These are phyloP conservation scores for Ogataea nitratoaversa DNA, from an alignment of 805 yeast genomes.

Conservation along the genomic window DNA sequence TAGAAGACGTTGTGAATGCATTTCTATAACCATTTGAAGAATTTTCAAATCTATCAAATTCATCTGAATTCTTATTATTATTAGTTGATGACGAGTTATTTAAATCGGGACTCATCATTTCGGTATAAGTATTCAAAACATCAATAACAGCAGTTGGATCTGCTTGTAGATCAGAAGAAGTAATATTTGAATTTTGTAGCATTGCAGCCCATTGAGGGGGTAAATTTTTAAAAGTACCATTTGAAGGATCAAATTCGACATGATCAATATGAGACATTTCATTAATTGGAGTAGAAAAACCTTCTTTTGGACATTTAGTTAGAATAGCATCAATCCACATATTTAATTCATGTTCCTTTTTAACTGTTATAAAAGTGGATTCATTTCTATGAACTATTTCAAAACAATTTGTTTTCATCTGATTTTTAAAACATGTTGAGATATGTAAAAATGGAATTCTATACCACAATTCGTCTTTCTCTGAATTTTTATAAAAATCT, in stretches of 20 bases:
- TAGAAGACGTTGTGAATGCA: constrained; percentile 1
- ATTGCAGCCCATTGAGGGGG: constrained; percentile 56
- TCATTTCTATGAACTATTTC: constrained; percentile 68
- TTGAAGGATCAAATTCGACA: constrained; percentile 79
- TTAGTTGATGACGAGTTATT: constrained; percentile 9
- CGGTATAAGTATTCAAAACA: constrained; percentile 50
- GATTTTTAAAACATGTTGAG: constrained; percentile 61
- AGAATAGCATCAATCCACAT: constrained; percentile 90
- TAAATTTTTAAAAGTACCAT: constrained; percentile 47
- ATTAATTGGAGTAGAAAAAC: constrained; percentile 88
- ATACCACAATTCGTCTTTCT: constrained; percentile 42
- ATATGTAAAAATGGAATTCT: constrained; percentile 57
- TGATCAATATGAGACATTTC: constrained; percentile 86
- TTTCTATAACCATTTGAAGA: background rate
- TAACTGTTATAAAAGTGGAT: constrained; percentile 70
- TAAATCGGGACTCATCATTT: constrained; percentile 38
- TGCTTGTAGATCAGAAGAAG: constrained; percentile 57
- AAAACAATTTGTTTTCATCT: constrained; percentile 72
- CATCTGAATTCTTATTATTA: constrained; percentile 5
- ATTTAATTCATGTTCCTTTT: constrained; percentile 72
- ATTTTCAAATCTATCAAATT: background rate
- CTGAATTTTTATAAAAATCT: constrained; percentile 70
- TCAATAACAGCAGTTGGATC: constrained; percentile 64
- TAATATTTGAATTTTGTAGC: constrained; percentile 54
- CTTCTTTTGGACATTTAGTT: constrained; percentile 60